Conservation (phyloP, 371 early-diverging fungal species). For the Saksenaea vasiformis region DNA sequence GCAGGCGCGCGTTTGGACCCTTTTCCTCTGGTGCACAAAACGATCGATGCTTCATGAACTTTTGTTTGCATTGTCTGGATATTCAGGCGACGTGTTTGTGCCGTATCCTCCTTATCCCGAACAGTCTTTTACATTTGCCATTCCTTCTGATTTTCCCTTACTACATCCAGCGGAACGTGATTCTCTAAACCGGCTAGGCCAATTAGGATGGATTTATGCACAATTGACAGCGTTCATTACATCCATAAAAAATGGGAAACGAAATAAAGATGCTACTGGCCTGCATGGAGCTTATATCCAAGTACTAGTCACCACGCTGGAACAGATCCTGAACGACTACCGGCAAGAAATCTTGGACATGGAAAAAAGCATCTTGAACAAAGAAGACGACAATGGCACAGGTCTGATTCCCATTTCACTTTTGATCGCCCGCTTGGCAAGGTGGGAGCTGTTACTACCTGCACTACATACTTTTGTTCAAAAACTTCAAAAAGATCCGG, state of each 20-base stretch:
- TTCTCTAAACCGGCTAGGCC: slow-evolving; percentile 63
- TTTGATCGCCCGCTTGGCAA: slow-evolving; percentile 38
- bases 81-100: slow-evolving; percentile 68
- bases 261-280: neutral
- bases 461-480: slow-evolving; percentile 31
- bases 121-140: slow-evolving; percentile 53
- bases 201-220: slow-evolving; percentile 62
- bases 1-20: neutral
- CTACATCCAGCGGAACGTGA: slow-evolving; percentile 73
- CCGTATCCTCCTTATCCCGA: slow-evolving; percentile 52
- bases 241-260: slow-evolving; percentile 16
- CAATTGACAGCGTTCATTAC: slow-evolving; percentile 48
- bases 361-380: slow-evolving; percentile 54
- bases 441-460: slow-evolving; percentile 53
- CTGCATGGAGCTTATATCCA: slow-evolving; percentile 42
- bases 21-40: neutral
- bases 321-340: slow-evolving; percentile 56
- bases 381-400: slow-evolving; percentile 43
- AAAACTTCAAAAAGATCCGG: slow-evolving; percentile 29
- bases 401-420: slow-evolving; percentile 53
- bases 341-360: slow-evolving; percentile 53
- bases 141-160: slow-evolving; percentile 60
- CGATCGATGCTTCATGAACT: slow-evolving; percentile 79
- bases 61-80: slow-evolving; percentile 68
- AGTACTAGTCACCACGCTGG: slow-evolving; percentile 56